A percentile compares a stretch with the other conserved stretches of the same genome.
Conservation (phyloP, 352 stramenopile species). For the Thalassiosira mediterranea region DNA sequence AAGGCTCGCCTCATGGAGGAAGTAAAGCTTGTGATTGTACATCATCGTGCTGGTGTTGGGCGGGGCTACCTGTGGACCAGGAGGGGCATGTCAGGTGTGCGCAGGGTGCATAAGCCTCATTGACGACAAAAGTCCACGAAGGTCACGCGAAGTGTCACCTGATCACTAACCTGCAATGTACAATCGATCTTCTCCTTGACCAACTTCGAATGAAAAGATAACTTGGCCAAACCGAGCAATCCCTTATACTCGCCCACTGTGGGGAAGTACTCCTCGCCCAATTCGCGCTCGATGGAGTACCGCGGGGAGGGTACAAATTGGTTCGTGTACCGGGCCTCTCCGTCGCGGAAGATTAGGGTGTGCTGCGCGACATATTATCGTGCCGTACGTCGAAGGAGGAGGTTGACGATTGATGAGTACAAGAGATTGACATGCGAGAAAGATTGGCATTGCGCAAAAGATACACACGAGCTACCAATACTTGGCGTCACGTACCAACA, state of each 20-base stretch:
- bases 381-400: too few species aligned
- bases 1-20: constrained; percentile 44
- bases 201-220: constrained; percentile 26
- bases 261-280: constrained; percentile 48
- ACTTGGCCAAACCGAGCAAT: constrained; percentile 47
- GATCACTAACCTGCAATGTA: constrained; percentile 31
- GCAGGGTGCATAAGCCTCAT: too few species aligned
- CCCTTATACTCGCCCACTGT: constrained; percentile 51
- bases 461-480: too few species aligned
- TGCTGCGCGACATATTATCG: constrained; percentile 17
- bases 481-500: too few species aligned
- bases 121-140: too few species aligned
- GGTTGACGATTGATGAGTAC: constrained; percentile 1
- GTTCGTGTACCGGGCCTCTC: constrained; percentile 59
- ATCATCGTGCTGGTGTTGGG: constrained; percentile 54
- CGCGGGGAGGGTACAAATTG: constrained; percentile 57
- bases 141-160: not conserved
- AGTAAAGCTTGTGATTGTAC: constrained; percentile 58
- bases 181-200: constrained; percentile 42
- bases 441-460: too few species aligned
- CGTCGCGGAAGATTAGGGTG: constrained; percentile 49
- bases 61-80: too few species aligned
- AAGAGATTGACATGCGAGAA: not conserved
- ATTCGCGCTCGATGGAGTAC: constrained; percentile 48
- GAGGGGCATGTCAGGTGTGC: too few species aligned